phyloP scores from a whole-genome alignment of 2,329 filamentous ascomycete species.

The Apiospora malaysiana region DNA sequence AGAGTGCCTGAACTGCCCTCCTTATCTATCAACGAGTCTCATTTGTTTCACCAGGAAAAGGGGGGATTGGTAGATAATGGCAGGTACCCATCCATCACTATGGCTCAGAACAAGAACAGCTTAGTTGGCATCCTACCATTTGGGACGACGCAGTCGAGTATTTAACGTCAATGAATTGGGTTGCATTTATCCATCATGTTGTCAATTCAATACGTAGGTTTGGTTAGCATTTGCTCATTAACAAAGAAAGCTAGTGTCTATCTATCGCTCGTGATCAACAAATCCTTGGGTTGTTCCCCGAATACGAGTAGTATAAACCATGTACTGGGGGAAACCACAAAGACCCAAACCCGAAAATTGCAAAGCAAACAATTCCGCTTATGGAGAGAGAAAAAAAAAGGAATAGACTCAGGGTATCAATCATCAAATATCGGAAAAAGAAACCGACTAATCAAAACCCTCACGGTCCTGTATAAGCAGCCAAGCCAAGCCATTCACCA shows the following conservation, averaged over 20 bases:
- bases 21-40: no score
- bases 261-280: constrained; percentile 14
- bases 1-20: no score
- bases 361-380: constrained; percentile 25
- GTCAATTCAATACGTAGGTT: not conserved
- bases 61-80: no score
- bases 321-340: not conserved
- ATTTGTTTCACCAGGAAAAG: no score
- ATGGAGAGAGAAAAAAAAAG: constrained; percentile 21
- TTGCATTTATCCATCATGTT: no score
- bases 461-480: not conserved
- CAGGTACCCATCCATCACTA: no score
- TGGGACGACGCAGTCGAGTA: no score
- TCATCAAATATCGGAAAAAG: constrained; percentile 12
- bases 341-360: constrained; percentile 26
- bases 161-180: no score
- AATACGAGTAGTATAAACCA: constrained; percentile 12
- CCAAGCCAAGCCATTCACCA: constrained; percentile 1
- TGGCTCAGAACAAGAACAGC: no score
- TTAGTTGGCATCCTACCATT: no score
- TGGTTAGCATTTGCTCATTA: not conserved
- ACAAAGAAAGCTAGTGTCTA: constrained; percentile 5
- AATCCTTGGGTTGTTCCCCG: not conserved
- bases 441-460: constrained; percentile 1
- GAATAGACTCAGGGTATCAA: constrained; percentile 25